A percentile compares a stretch with the other conserved stretches of the same genome.
These are phyloP conservation scores for Ceratocystis papillata DNA, from an alignment of 2,329 filamentous ascomycete species.

Conservation along the genomic window DNA sequence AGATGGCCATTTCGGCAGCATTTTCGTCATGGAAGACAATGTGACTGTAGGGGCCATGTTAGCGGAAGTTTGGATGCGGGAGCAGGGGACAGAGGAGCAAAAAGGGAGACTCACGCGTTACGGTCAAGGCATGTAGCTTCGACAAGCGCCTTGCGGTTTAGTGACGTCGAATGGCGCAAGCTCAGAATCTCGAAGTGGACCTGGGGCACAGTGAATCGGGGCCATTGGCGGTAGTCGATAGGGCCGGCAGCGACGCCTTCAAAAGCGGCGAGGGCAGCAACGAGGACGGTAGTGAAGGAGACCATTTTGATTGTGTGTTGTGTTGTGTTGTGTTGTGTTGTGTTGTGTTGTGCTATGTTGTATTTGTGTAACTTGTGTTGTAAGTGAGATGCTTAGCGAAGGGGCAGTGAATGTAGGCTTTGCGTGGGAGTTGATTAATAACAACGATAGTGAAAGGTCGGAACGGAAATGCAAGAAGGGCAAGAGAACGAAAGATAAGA, in stretches of 20 bases:
- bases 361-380: no score
- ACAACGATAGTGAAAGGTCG: neutral
- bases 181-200: slow-evolving; percentile 38
- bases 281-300: slow-evolving; percentile 29
- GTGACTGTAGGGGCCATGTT: slow-evolving; percentile 27
- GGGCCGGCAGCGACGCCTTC: slow-evolving; percentile 31
- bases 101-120: slow-evolving; percentile 32
- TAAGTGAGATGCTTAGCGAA: no score
- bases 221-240: slow-evolving; percentile 30
- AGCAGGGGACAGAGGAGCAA: neutral
- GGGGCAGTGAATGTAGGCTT: no score
- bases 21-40: slow-evolving; percentile 42
- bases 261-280: slow-evolving; percentile 30
- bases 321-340: slow-evolving; percentile 18
- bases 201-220: slow-evolving; percentile 34
- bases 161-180: slow-evolving; percentile 33
- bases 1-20: slow-evolving; percentile 40
- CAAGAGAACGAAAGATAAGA: slow-evolving; percentile 1
- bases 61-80: neutral
- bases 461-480: neutral
- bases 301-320: slow-evolving; percentile 29
- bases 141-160: slow-evolving; percentile 36
- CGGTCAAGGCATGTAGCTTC: slow-evolving; percentile 36
- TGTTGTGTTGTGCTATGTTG: slow-evolving; percentile 18
- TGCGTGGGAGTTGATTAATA: neutral